phyloP scores from a whole-genome alignment of 2,329 filamentous ascomycete species.

The Pestalotiopsis sp. region DNA sequence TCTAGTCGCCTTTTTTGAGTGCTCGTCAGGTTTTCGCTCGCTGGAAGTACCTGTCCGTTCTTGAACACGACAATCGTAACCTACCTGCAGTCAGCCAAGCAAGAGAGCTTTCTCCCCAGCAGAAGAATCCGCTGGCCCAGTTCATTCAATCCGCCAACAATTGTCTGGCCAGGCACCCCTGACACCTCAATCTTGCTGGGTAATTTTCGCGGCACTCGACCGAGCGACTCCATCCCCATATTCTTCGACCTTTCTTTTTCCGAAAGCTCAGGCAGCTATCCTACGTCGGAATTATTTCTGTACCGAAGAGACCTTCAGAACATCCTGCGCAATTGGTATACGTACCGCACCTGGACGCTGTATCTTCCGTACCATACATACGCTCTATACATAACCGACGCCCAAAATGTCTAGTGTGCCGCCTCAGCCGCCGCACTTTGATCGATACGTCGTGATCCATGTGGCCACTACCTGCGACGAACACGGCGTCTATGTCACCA shows the following conservation, averaged over 20 bases:
- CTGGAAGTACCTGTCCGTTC: neutral
- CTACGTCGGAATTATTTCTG: constrained; percentile 3
- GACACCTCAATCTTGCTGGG: constrained; percentile 9
- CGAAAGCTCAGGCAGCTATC: constrained; percentile 12
- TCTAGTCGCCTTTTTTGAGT: neutral
- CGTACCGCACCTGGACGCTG: neutral
- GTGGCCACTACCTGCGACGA: constrained; percentile 99
- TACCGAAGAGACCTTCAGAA: neutral
- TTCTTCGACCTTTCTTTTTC: constrained; percentile 11
- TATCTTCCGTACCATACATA: constrained; percentile 20
- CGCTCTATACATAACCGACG: constrained; percentile 10
- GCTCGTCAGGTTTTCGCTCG: neutral
- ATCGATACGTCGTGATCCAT: constrained; percentile 97
- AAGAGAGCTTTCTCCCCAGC: neutral
- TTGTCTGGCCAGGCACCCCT: constrained; percentile 9
- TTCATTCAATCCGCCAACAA: constrained; percentile 3
- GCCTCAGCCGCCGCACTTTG: constrained; percentile 70
- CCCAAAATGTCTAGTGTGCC: constrained; percentile 48
- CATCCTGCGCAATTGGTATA: neutral
- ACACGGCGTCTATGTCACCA: constrained; percentile 98
- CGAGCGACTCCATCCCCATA: constrained; percentile 7
- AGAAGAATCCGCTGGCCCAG: constrained; percentile 7
- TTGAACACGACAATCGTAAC: neutral
- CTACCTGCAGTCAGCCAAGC: neutral
- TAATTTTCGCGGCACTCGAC: constrained; percentile 8